These are phyloP conservation scores for Escallonia rubra DNA, from an alignment of 129 eudicot species.

Conservation along the genomic window DNA sequence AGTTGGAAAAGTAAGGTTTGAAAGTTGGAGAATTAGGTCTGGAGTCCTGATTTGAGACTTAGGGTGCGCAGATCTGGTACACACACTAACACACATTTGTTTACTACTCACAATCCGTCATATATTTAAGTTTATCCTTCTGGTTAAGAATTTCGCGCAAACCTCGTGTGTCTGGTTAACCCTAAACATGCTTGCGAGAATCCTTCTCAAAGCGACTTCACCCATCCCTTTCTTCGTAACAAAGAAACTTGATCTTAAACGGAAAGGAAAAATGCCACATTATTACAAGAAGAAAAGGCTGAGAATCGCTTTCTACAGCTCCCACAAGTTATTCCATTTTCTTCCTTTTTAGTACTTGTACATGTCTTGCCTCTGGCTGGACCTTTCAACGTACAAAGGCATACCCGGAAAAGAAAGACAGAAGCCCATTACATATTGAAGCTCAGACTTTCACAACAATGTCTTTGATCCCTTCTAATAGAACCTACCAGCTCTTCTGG, in stretches of 20 bases:
- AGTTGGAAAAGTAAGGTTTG: no score
- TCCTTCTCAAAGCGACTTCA: background rate
- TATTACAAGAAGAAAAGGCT: background rate
- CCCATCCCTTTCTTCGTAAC: conserved; percentile 10
- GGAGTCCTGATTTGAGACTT: no score
- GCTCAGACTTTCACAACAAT: conserved; percentile 2
- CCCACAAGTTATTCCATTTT: conserved; percentile 21
- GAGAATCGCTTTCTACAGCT: conserved; percentile 17
- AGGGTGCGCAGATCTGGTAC: no score
- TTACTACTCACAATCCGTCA: no score
- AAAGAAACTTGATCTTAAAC: background rate
- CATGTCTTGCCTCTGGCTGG: background rate
- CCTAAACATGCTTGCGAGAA: no score
- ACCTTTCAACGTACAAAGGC: background rate
- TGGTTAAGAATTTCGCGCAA: no score
- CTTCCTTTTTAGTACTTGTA: background rate
- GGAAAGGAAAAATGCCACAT: background rate
- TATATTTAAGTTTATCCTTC: no score
- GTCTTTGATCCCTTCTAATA: conserved; percentile 24
- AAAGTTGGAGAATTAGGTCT: no score
- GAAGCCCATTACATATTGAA: background rate
- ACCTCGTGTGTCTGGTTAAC: no score
- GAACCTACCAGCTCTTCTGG: conserved; percentile 65
- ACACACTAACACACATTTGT: no score
- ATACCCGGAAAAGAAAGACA: background rate